phyloP scores from a whole-genome alignment of 257 asterid genomes.

The Datura wrightii region DNA sequence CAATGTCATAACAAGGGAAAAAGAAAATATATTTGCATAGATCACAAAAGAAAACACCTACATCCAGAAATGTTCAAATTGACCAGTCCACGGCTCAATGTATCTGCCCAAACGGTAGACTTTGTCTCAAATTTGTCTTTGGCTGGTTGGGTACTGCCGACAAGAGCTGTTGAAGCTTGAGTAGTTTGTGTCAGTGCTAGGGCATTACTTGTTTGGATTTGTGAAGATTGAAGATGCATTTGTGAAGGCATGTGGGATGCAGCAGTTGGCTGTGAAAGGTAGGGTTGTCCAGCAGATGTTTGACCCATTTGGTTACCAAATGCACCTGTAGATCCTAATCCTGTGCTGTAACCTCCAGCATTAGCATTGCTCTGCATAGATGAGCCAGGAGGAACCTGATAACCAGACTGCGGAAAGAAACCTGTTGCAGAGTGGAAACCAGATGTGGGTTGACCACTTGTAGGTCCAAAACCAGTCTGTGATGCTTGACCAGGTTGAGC shows the following conservation, averaged over 20 bases:
- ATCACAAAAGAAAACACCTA: constrained; percentile 49
- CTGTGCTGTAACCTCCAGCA: constrained; percentile 61
- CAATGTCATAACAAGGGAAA: constrained; percentile 20
- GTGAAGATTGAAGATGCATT: constrained; percentile 55
- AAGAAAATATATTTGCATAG: not conserved
- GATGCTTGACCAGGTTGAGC: constrained; percentile 57
- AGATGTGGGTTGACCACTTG: constrained; percentile 51
- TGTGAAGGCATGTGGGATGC: constrained; percentile 50
- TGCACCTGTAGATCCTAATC: constrained; percentile 46
- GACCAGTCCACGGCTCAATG: constrained; percentile 96
- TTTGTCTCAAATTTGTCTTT: constrained; percentile 88
- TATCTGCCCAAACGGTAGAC: constrained; percentile 96
- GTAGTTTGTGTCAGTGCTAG: constrained; percentile 42
- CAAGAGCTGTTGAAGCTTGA: constrained; percentile 56
- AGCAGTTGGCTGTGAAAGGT: constrained; percentile 50
- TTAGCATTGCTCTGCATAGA: constrained; percentile 47
- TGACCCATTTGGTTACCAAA: constrained; percentile 46
- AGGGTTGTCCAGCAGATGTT: constrained; percentile 47
- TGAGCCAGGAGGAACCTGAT: constrained; percentile 41
- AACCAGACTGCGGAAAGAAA: constrained; percentile 44
- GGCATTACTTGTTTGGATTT: constrained; percentile 45
- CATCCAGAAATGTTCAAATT: constrained; percentile 94
- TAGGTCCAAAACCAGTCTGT: constrained; percentile 59
- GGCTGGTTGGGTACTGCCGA: constrained; percentile 60
- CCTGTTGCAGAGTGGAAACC: constrained; percentile 49